Evolutionary conservation across 805 yeast species (phyloP).

Genomic region (Geotrichum ghanense): DNA sequence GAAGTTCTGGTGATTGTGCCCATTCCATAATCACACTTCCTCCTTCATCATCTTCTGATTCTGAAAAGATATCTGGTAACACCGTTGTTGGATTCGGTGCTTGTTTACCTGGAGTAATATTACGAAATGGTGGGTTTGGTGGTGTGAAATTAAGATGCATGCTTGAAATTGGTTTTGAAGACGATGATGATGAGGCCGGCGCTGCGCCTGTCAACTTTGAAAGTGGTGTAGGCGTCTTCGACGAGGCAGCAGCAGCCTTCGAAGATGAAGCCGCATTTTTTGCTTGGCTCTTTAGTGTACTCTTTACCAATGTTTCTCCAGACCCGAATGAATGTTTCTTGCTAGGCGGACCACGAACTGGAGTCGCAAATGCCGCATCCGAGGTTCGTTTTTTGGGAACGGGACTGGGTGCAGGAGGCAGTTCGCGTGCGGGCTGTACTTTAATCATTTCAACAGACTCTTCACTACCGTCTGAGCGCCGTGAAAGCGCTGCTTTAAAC

Average conservation of each 20-base stretch:
- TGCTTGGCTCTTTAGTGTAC: constrained; percentile 26
- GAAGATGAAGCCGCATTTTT: constrained; percentile 11
- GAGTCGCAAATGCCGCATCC: constrained; percentile 4
- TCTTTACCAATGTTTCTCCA: constrained; percentile 23
- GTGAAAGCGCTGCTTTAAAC: not conserved
- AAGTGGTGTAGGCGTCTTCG: no score
- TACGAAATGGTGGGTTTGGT: no score
- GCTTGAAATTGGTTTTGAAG: constrained; percentile 8
- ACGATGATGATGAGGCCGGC: constrained; percentile 5
- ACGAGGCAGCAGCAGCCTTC: no score
- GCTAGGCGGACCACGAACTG: not conserved
- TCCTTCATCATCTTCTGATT: constrained; percentile 43
- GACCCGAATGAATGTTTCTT: not conserved
- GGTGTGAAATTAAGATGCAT: constrained; percentile 6
- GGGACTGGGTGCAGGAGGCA: not conserved
- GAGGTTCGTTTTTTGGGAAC: constrained; percentile 5
- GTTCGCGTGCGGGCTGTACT: constrained; percentile 4
- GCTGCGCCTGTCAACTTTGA: constrained; percentile 6
- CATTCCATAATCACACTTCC: constrained; percentile 41
- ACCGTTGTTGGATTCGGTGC: constrained; percentile 8
- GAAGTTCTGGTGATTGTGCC: constrained; percentile 51
- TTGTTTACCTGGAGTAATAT: no score
- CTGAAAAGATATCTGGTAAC: constrained; percentile 24
- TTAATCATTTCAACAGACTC: not conserved
- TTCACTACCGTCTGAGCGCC: not conserved